Evolutionary conservation across 441 rosid species (phyloP).

Genomic region (Jatropha multifida): DNA sequence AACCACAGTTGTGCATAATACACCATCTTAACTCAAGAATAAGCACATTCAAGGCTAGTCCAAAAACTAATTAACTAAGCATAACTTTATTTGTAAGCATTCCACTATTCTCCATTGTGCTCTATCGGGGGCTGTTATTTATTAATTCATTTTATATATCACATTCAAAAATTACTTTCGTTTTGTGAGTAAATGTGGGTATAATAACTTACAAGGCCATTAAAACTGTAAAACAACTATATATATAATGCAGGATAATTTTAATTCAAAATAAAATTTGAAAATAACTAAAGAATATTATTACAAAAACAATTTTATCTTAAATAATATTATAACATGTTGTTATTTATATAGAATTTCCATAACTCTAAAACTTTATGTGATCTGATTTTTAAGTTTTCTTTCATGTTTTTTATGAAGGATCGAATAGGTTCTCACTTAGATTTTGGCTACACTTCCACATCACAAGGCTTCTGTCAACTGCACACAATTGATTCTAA

Average conservation of each 20-base stretch:
- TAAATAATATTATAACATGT: too few relatives aligned
- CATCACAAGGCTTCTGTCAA: constrained; percentile 83
- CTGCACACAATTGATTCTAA: constrained; percentile 93
- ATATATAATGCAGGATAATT: too few relatives aligned
- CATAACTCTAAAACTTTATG: too few relatives aligned
- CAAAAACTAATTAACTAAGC: not conserved
- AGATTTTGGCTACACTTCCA: constrained; percentile 84
- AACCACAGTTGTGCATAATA: not conserved
- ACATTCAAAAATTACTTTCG: not conserved
- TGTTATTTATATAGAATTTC: too few relatives aligned
- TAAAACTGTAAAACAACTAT: not conserved
- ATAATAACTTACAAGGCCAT: not conserved
- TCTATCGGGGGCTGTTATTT: not conserved
- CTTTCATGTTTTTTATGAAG: too few relatives aligned
- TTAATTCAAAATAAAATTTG: too few relatives aligned
- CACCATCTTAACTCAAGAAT: too few relatives aligned
- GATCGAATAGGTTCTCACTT: constrained; percentile 25
- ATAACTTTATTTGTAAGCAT: not conserved
- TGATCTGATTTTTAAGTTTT: too few relatives aligned
- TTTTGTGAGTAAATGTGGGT: too few relatives aligned
- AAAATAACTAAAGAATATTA: too few relatives aligned
- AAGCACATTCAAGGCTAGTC: not conserved
- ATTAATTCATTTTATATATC: not conserved
- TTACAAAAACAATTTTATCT: too few relatives aligned
- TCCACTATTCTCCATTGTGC: not conserved